Evolutionary conservation across 2,329 filamentous ascomycete genomes (phyloP), one percentile per base, ranked within the genome.

Genomic region (Clathrospora elynae): DNA sequence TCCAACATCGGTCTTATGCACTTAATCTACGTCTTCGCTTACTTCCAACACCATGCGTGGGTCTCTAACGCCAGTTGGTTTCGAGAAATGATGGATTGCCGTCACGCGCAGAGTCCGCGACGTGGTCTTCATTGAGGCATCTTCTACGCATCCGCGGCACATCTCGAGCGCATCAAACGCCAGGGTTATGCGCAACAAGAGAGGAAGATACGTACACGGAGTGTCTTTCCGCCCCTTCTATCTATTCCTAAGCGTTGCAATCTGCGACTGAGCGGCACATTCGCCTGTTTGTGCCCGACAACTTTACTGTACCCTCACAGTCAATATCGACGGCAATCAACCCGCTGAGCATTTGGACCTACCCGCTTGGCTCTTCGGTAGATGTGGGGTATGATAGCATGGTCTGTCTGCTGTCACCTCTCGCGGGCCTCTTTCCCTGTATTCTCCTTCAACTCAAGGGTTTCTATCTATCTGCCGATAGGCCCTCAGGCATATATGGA

Each of bases 1-100:
- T 47, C 57, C 56, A 64, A 57, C 59, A 57, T 47, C 32, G 36
- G 37, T 41, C 42, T 36, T 53, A 63, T 61, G 42, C 47, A 35
- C 46, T 63, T 61, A 62, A 64, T 67, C 54, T 62, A 60, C 51
- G 24, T 37, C 26, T 47, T 49, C 42, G 38, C 41, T 43, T 44
- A 39, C 47, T 35, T 34, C 46, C 22, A 42, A 18, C 30, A 23
- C 8, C 13, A 46, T 19, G 13, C 23, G 33, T 28, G 26, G 24
- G 6, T 23, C 10, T 23, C 20, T 23, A 10, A 23, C 20, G 20
- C 6, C 20, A 6, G 10, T 26, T 22, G 28, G 17, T 14, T 18
- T 47, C 52, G 50, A 51, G 50, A 57, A 52, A 50, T 32, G 24
- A 24, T 53, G 52, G 45, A 55, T 55, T 59, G 51, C 51, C 34